Percentiles rank a stretch among this genome's conserved stretches.
phyloP scores from a whole-genome alignment of 2,329 filamentous ascomycete genomes.

The Sporothrix pallida region DNA sequence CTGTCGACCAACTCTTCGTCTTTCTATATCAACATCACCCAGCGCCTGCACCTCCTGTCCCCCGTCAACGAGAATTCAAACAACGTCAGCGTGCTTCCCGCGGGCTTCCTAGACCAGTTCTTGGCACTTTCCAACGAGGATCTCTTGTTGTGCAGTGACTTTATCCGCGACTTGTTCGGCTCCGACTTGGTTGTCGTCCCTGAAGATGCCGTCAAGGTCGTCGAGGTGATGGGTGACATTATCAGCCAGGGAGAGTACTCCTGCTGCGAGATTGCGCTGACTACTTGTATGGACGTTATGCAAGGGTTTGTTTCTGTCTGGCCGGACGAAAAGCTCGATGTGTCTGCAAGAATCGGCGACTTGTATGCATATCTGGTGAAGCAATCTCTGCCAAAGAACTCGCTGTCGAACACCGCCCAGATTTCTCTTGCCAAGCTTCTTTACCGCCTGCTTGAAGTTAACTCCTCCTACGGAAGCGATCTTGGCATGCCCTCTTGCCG shows the following conservation, averaged over 20 bases:
- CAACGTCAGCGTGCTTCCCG: conserved; percentile 58
- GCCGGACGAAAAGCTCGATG: conserved; percentile 62
- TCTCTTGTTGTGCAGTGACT: conserved; percentile 56
- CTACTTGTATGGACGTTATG: conserved; percentile 71
- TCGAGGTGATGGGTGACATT: conserved; percentile 58
- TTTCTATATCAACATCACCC: conserved; percentile 56
- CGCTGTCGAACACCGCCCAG: conserved; percentile 73
- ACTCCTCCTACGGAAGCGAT: conserved; percentile 69
- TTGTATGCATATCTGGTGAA: conserved; percentile 80
- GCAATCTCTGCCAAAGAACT: conserved; percentile 67
- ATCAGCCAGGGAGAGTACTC: conserved; percentile 66
- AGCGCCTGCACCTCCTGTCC: conserved; percentile 55
- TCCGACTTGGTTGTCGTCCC: conserved; percentile 59
- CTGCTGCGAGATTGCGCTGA: conserved; percentile 75
- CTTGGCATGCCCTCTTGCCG: conserved; percentile 64
- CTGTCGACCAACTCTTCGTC: conserved; percentile 51
- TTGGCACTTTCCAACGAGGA: conserved; percentile 58
- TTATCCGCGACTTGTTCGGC: conserved; percentile 59
- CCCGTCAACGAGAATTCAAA: conserved; percentile 51
- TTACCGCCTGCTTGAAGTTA: conserved; percentile 68
- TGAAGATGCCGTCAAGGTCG: conserved; percentile 54
- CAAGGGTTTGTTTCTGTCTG: conserved; percentile 67
- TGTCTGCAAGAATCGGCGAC: conserved; percentile 72
- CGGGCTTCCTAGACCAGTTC: conserved; percentile 57
- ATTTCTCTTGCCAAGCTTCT: conserved; percentile 71